Conservation (phyloP, 2,329 filamentous ascomycete species). For the Alternaria longipes region DNA sequence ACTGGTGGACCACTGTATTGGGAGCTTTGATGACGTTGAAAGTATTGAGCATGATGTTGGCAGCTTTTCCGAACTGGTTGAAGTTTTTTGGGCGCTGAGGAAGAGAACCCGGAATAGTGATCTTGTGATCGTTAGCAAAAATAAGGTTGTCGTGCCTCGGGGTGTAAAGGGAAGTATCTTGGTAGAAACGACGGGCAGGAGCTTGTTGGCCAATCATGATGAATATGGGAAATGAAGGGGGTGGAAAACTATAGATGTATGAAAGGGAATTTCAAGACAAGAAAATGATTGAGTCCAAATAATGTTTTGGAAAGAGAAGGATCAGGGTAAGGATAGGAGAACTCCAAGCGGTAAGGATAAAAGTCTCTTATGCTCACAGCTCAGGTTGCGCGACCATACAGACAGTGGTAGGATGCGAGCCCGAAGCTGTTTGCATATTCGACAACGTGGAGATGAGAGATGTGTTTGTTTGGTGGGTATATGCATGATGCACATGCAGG, state of each 20-base stretch:
- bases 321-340: background rate
- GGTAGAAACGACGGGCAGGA: conserved; percentile 16
- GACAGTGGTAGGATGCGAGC: conserved; percentile 1
- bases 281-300: conserved; percentile 6
- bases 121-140: conserved; percentile 35
- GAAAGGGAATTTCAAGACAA: conserved; percentile 2
- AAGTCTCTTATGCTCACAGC: conserved; percentile 11
- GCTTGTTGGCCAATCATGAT: conserved; percentile 13
- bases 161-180: conserved; percentile 22
- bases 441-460: background rate
- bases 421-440: conserved; percentile 11
- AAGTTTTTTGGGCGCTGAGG: conserved; percentile 49
- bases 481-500: conserved; percentile 16
- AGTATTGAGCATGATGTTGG: conserved; percentile 70
- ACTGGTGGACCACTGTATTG: conserved; percentile 75
- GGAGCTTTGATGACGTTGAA: conserved; percentile 73
- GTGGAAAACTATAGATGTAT: background rate
- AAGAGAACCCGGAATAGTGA: conserved; percentile 36
- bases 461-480: conserved; percentile 4
- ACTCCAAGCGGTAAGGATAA: background rate
- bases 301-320: conserved; percentile 9
- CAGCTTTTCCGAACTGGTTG: conserved; percentile 52
- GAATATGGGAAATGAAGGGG: conserved; percentile 2
- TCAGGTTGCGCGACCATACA: conserved; percentile 4
- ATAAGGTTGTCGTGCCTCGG: conserved; percentile 33